phyloP scores from a whole-genome alignment of 257 asterid genomes.

The Scutellaria galericulata region DNA sequence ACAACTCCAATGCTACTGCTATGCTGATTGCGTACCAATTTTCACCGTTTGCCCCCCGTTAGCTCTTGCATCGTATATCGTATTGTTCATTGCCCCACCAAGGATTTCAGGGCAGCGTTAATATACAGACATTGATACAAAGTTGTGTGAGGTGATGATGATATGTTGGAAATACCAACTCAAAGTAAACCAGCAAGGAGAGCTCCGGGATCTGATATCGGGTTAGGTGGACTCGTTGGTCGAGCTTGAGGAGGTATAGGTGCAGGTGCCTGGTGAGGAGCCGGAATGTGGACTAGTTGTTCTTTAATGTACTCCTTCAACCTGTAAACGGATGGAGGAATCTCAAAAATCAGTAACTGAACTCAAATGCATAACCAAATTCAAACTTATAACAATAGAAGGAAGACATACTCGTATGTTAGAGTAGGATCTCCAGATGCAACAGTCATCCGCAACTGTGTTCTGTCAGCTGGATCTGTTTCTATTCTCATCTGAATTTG shows the following conservation, averaged over 20 bases:
- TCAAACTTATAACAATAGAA: neutral
- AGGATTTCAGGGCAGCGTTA: conserved; percentile 19
- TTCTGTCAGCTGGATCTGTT: conserved; percentile 97
- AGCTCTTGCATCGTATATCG: conserved; percentile 53
- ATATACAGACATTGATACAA: conserved; percentile 48
- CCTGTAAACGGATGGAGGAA: conserved; percentile 42
- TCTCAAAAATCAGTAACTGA: conserved; percentile 16
- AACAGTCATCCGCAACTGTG: conserved; percentile 86
- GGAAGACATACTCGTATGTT: conserved; percentile 73
- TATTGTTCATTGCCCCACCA: conserved; percentile 32
- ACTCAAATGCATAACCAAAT: conserved; percentile 39
- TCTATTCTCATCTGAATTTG: conserved; percentile 74
- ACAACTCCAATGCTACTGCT: conserved; percentile 36
- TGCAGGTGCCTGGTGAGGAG: conserved; percentile 53
- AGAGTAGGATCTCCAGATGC: conserved; percentile 89
- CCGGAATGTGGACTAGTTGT: conserved; percentile 63
- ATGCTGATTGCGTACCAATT: conserved; percentile 32
- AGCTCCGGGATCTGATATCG: conserved; percentile 75
- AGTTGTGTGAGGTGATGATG: neutral
- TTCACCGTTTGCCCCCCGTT: conserved; percentile 50
- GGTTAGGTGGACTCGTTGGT: conserved; percentile 48
- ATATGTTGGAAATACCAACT: conserved; percentile 32
- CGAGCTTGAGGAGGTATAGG: conserved; percentile 60
- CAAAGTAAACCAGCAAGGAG: conserved; percentile 84
- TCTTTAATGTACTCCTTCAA: conserved; percentile 87